These are phyloP conservation scores for Tetracladium maxilliforme DNA, from an alignment of 2,329 filamentous ascomycete genomes.

Conservation along the genomic window DNA sequence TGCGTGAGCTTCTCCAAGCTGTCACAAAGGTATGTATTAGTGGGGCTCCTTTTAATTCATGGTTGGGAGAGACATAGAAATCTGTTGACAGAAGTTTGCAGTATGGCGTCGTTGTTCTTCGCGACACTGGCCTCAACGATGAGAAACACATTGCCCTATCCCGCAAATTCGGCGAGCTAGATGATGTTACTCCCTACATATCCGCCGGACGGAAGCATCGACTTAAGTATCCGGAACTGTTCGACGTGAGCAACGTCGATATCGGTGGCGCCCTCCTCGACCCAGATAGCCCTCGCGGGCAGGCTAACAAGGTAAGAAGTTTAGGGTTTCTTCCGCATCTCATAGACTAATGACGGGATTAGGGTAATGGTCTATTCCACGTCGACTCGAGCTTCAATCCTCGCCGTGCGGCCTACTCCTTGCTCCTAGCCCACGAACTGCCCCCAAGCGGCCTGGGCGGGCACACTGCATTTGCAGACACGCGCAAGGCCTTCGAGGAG, in stretches of 20 bases:
- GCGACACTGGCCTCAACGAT: slow-evolving; percentile 32
- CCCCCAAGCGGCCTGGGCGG: slow-evolving; percentile 31
- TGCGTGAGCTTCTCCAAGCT: too few species aligned
- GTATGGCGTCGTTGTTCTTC: slow-evolving; percentile 38
- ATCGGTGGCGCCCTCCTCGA: slow-evolving; percentile 27
- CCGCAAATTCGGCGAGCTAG: slow-evolving; percentile 34
- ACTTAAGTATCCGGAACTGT: slow-evolving; percentile 32
- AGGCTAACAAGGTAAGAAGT: slow-evolving; percentile 20
- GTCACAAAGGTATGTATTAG: too few species aligned
- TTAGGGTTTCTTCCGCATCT: slow-evolving; percentile 1
- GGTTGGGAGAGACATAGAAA: too few species aligned
- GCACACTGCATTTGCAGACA: slow-evolving; percentile 37
- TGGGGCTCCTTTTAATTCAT: too few species aligned
- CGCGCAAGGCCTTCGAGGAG: slow-evolving; percentile 31
- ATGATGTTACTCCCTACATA: slow-evolving; percentile 35
- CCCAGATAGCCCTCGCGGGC: slow-evolving; percentile 21
- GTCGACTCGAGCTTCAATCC: slow-evolving; percentile 40
- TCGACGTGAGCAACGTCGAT: slow-evolving; percentile 41
- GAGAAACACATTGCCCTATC: slow-evolving; percentile 33
- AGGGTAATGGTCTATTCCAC: slow-evolving; percentile 36
- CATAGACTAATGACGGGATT: slow-evolving; percentile 1
- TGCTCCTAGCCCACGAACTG: slow-evolving; percentile 32
- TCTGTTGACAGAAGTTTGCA: too few species aligned
- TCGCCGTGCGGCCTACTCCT: slow-evolving; percentile 32
- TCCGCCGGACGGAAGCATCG: slow-evolving; percentile 28